Percentiles rank a stretch among this genome's conserved stretches.
Conservation (phyloP, 163 green algal genomes). For the Chlamydomonas reinhardtii region DNA sequence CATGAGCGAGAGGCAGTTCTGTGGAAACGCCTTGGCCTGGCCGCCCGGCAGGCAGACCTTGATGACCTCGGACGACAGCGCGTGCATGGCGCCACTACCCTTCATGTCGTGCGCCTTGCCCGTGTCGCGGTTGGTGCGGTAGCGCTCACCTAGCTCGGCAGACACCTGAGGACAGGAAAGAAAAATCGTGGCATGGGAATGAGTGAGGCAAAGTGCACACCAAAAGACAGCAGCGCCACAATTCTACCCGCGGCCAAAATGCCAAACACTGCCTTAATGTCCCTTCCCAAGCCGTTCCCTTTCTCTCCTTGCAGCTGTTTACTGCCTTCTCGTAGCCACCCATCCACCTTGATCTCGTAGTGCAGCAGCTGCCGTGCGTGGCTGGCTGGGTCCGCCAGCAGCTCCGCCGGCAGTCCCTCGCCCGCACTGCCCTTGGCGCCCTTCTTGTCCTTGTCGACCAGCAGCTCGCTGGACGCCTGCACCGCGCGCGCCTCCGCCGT, state of each 20-base stretch:
- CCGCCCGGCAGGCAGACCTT: constrained; percentile 89
- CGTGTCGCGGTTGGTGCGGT: constrained; percentile 72
- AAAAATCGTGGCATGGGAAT: background rate
- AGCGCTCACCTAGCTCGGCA: constrained; percentile 69
- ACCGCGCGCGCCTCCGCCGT: constrained; percentile 69
- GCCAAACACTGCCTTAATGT: too few species aligned
- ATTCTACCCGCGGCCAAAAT: too few species aligned
- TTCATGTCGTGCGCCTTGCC: constrained; percentile 84
- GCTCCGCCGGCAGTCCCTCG: background rate
- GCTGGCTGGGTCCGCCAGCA: constrained; percentile 2
- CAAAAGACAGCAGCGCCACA: too few species aligned
- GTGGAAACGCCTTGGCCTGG: constrained; percentile 85
- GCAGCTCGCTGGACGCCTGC: constrained; percentile 19
- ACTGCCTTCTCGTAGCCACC: too few species aligned
- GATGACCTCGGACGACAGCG: constrained; percentile 81
- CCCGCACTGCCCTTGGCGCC: background rate
- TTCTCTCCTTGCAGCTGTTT: too few species aligned
- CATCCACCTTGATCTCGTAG: constrained; percentile 21
- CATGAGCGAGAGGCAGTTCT: constrained; percentile 96
- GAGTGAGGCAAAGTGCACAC: background rate
- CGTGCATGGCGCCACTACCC: constrained; percentile 84
- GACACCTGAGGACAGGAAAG: constrained; percentile 58
- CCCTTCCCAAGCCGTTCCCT: too few species aligned
- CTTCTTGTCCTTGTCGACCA: constrained; percentile 9
- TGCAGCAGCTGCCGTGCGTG: constrained; percentile 34